Evolutionary conservation across 148 eudicot genomes (phyloP).

Genomic region (Chenopodium album): DNA sequence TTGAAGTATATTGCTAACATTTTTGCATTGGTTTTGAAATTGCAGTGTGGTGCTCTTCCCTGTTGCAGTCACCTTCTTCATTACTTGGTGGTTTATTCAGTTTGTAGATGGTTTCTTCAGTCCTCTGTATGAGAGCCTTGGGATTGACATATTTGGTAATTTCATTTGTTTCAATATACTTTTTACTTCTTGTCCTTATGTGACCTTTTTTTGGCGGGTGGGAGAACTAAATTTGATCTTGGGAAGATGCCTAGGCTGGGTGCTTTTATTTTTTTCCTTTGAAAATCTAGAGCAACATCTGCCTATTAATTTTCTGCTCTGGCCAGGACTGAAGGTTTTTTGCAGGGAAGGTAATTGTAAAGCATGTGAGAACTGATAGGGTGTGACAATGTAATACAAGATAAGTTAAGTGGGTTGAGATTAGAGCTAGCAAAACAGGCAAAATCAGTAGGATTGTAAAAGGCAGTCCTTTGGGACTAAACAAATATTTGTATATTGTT

Average conservation of each 20-base stretch:
- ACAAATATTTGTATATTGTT: too few species aligned
- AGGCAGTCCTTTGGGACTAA: too few species aligned
- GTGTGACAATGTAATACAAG: neutral
- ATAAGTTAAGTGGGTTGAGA: neutral
- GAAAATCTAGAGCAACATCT: neutral
- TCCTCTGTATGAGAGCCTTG: conserved; percentile 62
- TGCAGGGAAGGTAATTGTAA: neutral
- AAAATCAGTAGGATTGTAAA: too few species aligned
- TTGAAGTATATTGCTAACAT: conserved; percentile 18
- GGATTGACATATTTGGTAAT: conserved; percentile 61
- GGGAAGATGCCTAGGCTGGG: neutral
- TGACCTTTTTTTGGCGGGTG: neutral
- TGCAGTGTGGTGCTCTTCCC: conserved; percentile 73
- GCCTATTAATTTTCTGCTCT: neutral
- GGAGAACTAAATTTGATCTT: neutral
- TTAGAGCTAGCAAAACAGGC: too few species aligned
- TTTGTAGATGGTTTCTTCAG: conserved; percentile 77
- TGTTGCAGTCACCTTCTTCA: conserved; percentile 66
- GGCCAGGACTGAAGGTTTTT: neutral
- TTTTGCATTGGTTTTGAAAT: conserved; percentile 17
- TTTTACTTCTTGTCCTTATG: neutral
- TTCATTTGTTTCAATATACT: neutral
- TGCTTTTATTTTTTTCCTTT: neutral
- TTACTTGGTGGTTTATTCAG: conserved; percentile 75
- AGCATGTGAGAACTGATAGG: neutral